Conservation (phyloP, 2,329 filamentous ascomycete species). For the Cladosporium sphaerospermum region DNA sequence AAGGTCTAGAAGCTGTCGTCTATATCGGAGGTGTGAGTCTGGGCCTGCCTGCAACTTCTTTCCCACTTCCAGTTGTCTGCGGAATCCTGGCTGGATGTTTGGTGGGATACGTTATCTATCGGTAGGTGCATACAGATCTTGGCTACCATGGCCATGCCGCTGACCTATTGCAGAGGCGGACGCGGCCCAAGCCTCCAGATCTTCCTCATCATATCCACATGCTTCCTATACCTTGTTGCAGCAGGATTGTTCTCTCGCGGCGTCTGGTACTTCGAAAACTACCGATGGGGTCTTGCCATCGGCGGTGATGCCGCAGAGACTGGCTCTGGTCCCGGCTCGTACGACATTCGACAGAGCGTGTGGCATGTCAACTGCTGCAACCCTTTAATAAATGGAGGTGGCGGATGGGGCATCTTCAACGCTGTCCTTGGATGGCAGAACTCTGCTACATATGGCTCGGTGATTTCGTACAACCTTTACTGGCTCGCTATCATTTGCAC, state of each 20-base stretch:
- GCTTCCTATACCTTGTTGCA: conserved; percentile 76
- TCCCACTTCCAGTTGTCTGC: conserved; percentile 69
- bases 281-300: conserved; percentile 60
- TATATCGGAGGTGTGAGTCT: conserved; percentile 82
- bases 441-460: conserved; percentile 78
- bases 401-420: conserved; percentile 84
- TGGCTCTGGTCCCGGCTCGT: conserved; percentile 65
- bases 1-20: conserved; percentile 79
- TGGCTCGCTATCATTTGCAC: conserved; percentile 66
- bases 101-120: conserved; percentile 72
- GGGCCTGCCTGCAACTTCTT: conserved; percentile 64
- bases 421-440: conserved; percentile 82
- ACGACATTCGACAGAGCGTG: conserved; percentile 70
- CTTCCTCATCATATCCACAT: conserved; percentile 77
- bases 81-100: conserved; percentile 61
- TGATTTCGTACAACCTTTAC: conserved; percentile 82
- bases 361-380: conserved; percentile 87
- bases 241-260: conserved; percentile 67
- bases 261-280: conserved; percentile 67
- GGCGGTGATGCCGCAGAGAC: conserved; percentile 58
- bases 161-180: conserved; percentile 45
- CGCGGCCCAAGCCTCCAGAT: conserved; percentile 61
- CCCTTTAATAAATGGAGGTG: conserved; percentile 63
- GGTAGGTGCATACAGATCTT: conserved; percentile 45
- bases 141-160: background rate